These are phyloP conservation scores for Ustilago bromivora DNA, from an alignment of 1,284 basidiomycete genomes.

Conservation along the genomic window DNA sequence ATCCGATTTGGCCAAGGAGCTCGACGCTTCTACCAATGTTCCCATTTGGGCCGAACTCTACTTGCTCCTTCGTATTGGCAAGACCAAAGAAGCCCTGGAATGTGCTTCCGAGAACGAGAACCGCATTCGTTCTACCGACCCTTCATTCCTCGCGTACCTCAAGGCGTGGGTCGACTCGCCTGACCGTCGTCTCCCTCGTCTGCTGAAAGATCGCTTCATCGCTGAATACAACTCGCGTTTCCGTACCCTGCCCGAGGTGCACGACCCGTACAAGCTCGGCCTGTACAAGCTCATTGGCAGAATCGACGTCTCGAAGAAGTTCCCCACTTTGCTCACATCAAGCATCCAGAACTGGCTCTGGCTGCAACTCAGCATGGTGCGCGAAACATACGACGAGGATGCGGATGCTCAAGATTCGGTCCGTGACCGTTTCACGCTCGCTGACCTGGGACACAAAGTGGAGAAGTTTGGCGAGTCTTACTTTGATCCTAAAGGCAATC, in stretches of 20 bases:
- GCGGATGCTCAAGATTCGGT: slow-evolving; percentile 57
- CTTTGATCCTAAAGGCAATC: slow-evolving; percentile 83
- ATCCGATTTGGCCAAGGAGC: slow-evolving; percentile 58
- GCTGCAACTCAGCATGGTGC: slow-evolving; percentile 87
- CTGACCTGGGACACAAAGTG: slow-evolving; percentile 82
- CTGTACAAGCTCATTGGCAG: slow-evolving; percentile 95
- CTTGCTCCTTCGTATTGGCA: slow-evolving; percentile 88
- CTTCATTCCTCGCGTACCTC: slow-evolving; percentile 85
- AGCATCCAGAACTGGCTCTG: slow-evolving; percentile 99
- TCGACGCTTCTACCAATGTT: slow-evolving; percentile 53
- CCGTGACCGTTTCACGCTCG: slow-evolving; percentile 76
- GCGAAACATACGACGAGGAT: slow-evolving; percentile 70
- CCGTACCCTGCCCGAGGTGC: slow-evolving; percentile 69
- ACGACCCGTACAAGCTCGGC: slow-evolving; percentile 93
- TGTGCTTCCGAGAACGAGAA: slow-evolving; percentile 78
- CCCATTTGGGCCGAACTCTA: slow-evolving; percentile 94
- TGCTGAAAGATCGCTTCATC: slow-evolving; percentile 81
- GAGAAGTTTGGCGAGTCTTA: slow-evolving; percentile 83
- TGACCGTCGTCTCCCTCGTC: slow-evolving; percentile 52
- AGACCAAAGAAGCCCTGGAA: slow-evolving; percentile 81
- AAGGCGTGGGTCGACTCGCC: slow-evolving; percentile 81
- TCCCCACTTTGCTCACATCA: slow-evolving; percentile 84
- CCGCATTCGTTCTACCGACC: slow-evolving; percentile 83
- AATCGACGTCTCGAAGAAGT: slow-evolving; percentile 84
- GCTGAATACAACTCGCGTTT: slow-evolving; percentile 93